Base-by-base conservation (phyloP, 1,139 yeast genomes). In the Yamadazyma siamensis region DNA sequence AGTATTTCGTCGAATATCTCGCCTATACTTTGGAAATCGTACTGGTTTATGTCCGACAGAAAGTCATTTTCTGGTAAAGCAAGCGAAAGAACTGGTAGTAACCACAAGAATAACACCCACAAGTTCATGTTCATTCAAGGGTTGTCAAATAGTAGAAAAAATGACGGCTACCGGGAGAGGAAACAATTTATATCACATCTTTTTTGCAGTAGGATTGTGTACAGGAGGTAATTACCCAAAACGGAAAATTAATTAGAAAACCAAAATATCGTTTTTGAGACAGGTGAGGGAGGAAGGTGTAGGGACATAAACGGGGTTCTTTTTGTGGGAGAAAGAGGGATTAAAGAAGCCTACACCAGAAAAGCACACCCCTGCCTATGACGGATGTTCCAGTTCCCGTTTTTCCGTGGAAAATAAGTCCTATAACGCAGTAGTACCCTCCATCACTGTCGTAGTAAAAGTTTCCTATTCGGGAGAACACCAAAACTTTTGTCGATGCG, bases 1-100 rank as follows among this genome's bases (percentile, higher is more conserved):
- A 49, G 39, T 3, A 31, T 32, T 4, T 40, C 46, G 3, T 41
- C 41, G 13, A 39, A 23, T 3, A 36, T 18, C 2, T 25, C 23
- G 14, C 18, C 9, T 4, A 29, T 12, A 21, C 18, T 12, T 3
- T 13, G 25, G n/a, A 21, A 13, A 2, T 21, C 20, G n/a, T n/a
- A n/a, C 10, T n/a, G 3, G 17, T 18, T 17, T 11, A n/a, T 13
- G 13, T 8, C 7, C 8, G 11, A 17, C 6, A 15, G 8, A 10
- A 19, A 7, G 14, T 26, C 23, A 12, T 12, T 13, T 18, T 18
- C 20, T 8, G 20, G 20, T 10, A 18, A 7, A 7, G 10, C 20
- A 18, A 18, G 20, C 20, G 20, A 18, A 18, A 18, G 20, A 8
- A 18, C 20, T 18, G 20, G 20, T 10, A 18, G 9, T 18, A 18